These are phyloP conservation scores for Eremochloa ophiuroides DNA, from an alignment of 176 grass and related monocot genomes.

Conservation along the genomic window DNA sequence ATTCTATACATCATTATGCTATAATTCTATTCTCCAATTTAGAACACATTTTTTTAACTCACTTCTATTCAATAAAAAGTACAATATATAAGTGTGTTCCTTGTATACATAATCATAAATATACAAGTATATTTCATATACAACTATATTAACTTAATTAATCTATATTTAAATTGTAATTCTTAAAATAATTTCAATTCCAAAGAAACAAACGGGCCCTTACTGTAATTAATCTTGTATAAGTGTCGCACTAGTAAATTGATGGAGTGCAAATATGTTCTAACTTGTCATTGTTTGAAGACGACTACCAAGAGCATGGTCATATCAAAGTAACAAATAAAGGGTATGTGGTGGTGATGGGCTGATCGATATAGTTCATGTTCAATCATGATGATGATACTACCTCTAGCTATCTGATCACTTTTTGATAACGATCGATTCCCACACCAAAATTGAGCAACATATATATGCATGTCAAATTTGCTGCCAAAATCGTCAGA, in stretches of 20 bases:
- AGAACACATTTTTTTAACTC: too few species aligned
- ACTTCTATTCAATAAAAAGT: too few species aligned
- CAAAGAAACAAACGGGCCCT: too few species aligned
- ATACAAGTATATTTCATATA: too few species aligned
- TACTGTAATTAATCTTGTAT: background rate
- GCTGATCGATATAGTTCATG: background rate
- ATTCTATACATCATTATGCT: too few species aligned
- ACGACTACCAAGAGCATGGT: background rate
- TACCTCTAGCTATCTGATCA: background rate
- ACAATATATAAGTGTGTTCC: too few species aligned
- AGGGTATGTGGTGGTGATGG: background rate
- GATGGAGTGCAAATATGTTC: background rate
- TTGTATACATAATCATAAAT: too few species aligned
- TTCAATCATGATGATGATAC: background rate
- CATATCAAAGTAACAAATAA: conserved; percentile 1
- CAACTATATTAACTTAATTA: too few species aligned
- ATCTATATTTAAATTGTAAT: too few species aligned
- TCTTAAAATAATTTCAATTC: too few species aligned
- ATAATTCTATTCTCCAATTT: too few species aligned
- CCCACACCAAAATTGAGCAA: background rate
- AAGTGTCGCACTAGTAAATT: background rate
- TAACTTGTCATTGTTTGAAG: background rate
- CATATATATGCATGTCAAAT: background rate
- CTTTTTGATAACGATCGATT: background rate
- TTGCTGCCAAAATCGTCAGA: too few species aligned